Percentiles rank a stretch among this genome's conserved stretches.
These are phyloP conservation scores for Fabrea salina DNA, from an alignment of 169 alveolate genomes.

Conservation along the genomic window DNA sequence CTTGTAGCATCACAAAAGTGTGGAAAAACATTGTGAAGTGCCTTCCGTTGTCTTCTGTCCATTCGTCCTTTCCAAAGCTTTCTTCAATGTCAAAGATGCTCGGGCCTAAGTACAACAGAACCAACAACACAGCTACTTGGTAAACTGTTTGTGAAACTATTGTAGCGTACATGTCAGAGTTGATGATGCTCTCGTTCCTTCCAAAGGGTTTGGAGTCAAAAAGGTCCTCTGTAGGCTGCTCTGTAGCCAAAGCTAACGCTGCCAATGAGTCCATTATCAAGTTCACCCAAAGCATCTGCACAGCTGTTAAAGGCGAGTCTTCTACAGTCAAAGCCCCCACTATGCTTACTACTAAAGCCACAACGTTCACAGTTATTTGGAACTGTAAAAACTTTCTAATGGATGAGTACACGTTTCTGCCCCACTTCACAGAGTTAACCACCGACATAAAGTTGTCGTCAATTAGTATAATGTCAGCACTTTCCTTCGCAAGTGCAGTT, in stretches of 20 bases:
- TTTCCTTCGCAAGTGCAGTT: slow-evolving; percentile 71
- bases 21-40: slow-evolving; percentile 65
- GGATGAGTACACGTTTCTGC: slow-evolving; percentile 64
- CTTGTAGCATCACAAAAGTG: slow-evolving; percentile 78
- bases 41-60: slow-evolving; percentile 26
- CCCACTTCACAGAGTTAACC: slow-evolving; percentile 70
- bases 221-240: slow-evolving; percentile 62
- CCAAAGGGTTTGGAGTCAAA: slow-evolving; percentile 82
- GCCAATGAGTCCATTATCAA: slow-evolving; percentile 75
- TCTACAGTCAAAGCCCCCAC: slow-evolving; percentile 65
- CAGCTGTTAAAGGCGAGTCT: slow-evolving; percentile 80
- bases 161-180: slow-evolving; percentile 48
- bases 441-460: slow-evolving; percentile 68
- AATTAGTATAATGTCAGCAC: slow-evolving; percentile 64
- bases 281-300: slow-evolving; percentile 78
- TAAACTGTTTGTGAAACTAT: slow-evolving; percentile 67
- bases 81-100: slow-evolving; percentile 45
- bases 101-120: slow-evolving; percentile 67
- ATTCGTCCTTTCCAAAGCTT: slow-evolving; percentile 43
- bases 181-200: slow-evolving; percentile 79
- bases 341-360: slow-evolving; percentile 60
- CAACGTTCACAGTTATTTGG: slow-evolving; percentile 66
- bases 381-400: slow-evolving; percentile 69
- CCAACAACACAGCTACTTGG: slow-evolving; percentile 60
- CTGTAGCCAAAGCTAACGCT: slow-evolving; percentile 75